Evolutionary conservation across 768 basidiomycete genomes (phyloP), one percentile per base, ranked within the genome.

Genomic region (Dentipellis sp.): DNA sequence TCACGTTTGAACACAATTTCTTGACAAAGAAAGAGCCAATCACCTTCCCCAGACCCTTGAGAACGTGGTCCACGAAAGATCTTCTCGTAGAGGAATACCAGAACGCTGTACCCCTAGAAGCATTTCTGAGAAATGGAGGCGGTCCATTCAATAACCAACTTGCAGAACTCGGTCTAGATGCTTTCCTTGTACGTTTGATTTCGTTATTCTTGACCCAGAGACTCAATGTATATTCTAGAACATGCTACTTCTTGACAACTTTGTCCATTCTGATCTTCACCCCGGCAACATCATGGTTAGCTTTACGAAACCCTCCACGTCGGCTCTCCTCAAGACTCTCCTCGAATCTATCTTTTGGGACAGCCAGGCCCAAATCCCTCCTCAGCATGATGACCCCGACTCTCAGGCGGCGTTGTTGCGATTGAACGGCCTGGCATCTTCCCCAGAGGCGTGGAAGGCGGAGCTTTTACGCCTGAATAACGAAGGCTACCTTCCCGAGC

Each of bases 221-320:
- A 3, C 58, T 37, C 54, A 65, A 45, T 53, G 39, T 7, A 59
- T 37, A 17, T 34, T 37, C 16, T 63, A 97, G 92, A 93, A 97
- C 72, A 99, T 99, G 97, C 82, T 99, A 17, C 75, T 99, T 1
- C 75, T 99, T 47, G 97, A 99, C 70, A 98, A 99, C 70, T 99
- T 97, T 70, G 93, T 95, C 10, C 97, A 98, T 68, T 78, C 89
- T 3, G 91, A 92, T 66, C 79, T 92, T 19, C 91, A 91, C 67
- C 88, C 91, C 2, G 95, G 95, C 34, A 98, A 98, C 68, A 94
- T 97, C 70, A 90, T 97, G 86, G 83, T 99, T 74, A 97, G 95
- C 67, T 98, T 98, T 74, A 86, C 83, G 66, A 91, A 89, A 67
- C 92, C 87, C 9, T 79, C 82, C 0, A 87, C 91, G 0, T 70